Evolutionary conservation across 257 asterid genomes (phyloP), one percentile per base, ranked within the genome.

Genomic region (Lavandula angustifolia): DNA sequence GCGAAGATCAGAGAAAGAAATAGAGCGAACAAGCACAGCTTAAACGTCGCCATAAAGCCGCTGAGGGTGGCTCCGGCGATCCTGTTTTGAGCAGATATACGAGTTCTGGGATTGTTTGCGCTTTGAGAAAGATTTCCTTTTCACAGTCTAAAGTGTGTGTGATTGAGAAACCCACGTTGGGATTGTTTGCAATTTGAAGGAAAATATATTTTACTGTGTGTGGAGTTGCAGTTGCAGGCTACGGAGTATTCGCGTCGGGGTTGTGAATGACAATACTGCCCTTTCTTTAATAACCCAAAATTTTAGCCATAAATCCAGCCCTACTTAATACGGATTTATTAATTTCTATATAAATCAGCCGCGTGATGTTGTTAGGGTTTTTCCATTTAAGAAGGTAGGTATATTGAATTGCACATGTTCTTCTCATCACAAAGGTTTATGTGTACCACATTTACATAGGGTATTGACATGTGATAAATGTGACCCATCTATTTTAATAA

Each of bases 1-100:
- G 68, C 60, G 71, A 75, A 44, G 62, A 78, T 50, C 10, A 81
- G 34, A 42, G 75, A 69, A 13, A 81, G 41, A 47, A 64, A 64
- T 8, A 78, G n/a, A 18, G 73, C 52, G 12, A 78, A 54, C 8
- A 66, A 47, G 60, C 73, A 53, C 43, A 81, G 50, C 43, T 70
- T 78, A 22, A 63, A 73, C 78, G 77, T 66, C 68, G 77, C 79
- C 85, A 80, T 80, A 46, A 57, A 58, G 74, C 80, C 76, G 70
- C 73, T 50, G 54, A 42, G 52, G 64, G 75, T 73, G 72, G 77
- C 84, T 69, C 73, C 79, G 65, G 80, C 82, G 76, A 71, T 63
- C 75, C 54, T 52, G 59, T 50, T 43, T 57, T 11, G 40, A n/a
- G 52, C 54, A 46, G 40, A 47, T 51, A 14, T 9, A 1, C 51